Base-by-base conservation (phyloP, 495 filamentous ascomycete species). In the Trichoderma virens region DNA sequence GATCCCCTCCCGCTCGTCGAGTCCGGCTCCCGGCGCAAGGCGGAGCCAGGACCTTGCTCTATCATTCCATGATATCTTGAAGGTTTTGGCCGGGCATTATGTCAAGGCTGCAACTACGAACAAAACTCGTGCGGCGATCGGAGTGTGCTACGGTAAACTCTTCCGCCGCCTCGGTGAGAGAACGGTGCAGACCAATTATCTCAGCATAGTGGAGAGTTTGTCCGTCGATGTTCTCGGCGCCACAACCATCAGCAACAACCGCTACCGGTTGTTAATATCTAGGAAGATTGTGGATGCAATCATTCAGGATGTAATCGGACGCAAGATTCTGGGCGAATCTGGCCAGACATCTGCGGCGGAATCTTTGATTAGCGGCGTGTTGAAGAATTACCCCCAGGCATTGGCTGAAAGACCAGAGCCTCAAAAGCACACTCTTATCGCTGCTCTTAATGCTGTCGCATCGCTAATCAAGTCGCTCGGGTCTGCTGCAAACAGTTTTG, bases 331-430 rank as follows among this genome's bases (percentile, higher is more conserved):
- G 4, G 90, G 92, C 2, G 94, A 98, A 71, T 88, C 90, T 28
- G 93, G 91, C 6, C 92, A 95, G 66, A 79, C 90, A 60, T 86
- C 86, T 68, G 92, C 91, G 34, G 90, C 92, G 6, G 91, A 85
- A 66, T 85, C 83, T 66, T 76, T 99, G 59, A 83, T 97, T 69
- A 97, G 96, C 71, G 86, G 90, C 65, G 81, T 96, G 54, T 82
- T 98, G 51, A 98, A 95, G 73, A 94, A 98, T 69, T 98, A 94
- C 61, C 95, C 94, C 2, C 91, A 96, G 71, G 90, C 89, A 14
- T 77, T 98, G 60, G 95, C 96, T 73, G 94, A 99, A 69, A 86
- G 89, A 59, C 86, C 91, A 0, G 93, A 97, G 68, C 94, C 95
- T 23, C 87, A 83, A 63, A 99, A 99, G 70, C 88, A 96, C 69